A percentile compares a stretch with the other conserved stretches of the same genome.
Evolutionary conservation across 768 basidiomycete genomes (phyloP).

Genomic region (Boletellus ananiceps): DNA sequence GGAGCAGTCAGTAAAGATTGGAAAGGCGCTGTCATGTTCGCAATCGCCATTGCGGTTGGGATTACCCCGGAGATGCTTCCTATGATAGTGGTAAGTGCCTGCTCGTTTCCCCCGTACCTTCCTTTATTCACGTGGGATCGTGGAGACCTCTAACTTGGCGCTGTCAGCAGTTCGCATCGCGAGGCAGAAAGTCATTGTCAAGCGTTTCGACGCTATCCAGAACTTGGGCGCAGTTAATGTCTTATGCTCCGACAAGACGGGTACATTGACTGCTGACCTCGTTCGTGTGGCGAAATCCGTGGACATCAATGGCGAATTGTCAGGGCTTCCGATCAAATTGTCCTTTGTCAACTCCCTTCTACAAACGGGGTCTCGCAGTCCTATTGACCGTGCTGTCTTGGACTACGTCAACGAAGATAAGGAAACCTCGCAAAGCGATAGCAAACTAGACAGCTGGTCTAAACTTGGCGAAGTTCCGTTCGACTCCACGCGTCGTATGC

Average conservation of each 20-base stretch:
- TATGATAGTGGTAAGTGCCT: constrained; percentile 29
- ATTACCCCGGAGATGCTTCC: constrained; percentile 33
- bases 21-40: constrained; percentile 30
- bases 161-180: constrained; percentile 54
- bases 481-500: constrained; percentile 34
- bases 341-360: constrained; percentile 31
- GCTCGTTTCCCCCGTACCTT: not conserved
- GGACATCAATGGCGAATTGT: constrained; percentile 16
- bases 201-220: constrained; percentile 60
- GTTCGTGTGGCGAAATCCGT: constrained; percentile 36
- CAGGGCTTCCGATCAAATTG: constrained; percentile 23
- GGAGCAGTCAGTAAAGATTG: constrained; percentile 31
- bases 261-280: constrained; percentile 45
- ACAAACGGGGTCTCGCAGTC: constrained; percentile 35
- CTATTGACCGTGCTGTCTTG: constrained; percentile 32
- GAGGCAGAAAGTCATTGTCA: constrained; percentile 54
- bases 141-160: constrained; percentile 56
- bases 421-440: constrained; percentile 7
- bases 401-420: constrained; percentile 21
- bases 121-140: constrained; percentile 28
- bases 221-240: constrained; percentile 52
- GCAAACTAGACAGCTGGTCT: constrained; percentile 19
- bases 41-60: constrained; percentile 29
- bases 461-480: constrained; percentile 35
- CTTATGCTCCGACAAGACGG: constrained; percentile 63